phyloP scores from a whole-genome alignment of 208 protist genomes.

The Histomonas meleagridis region DNA sequence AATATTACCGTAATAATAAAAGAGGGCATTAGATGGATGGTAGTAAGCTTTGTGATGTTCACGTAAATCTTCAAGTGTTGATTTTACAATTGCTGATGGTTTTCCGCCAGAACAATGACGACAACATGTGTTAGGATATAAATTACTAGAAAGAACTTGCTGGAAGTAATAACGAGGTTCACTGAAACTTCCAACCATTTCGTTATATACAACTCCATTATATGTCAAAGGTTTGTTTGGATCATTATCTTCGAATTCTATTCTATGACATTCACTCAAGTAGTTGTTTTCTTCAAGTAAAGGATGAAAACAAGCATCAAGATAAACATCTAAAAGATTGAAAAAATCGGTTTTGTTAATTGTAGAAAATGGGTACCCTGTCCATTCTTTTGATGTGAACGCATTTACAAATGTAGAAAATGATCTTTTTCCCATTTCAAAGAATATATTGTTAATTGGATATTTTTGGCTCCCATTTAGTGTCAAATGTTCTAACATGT shows the following conservation, averaged over 20 bases:
- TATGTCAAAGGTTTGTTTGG: slow-evolving; percentile 33
- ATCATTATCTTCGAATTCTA: slow-evolving; percentile 20
- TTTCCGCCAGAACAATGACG: slow-evolving; percentile 43
- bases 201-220: slow-evolving; percentile 53
- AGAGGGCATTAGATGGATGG: slow-evolving; percentile 48
- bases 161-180: not conserved
- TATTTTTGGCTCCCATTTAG: slow-evolving; percentile 48
- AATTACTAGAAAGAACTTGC: not conserved
- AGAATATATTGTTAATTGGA: slow-evolving; percentile 49
- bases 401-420: slow-evolving; percentile 53
- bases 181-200: slow-evolving; percentile 51
- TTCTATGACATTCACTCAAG: slow-evolving; percentile 41
- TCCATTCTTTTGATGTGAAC: slow-evolving; percentile 49
- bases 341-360: slow-evolving; percentile 49
- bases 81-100: slow-evolving; percentile 41
- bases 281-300: slow-evolving; percentile 41
- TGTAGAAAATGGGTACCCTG: slow-evolving; percentile 47
- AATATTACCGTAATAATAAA: slow-evolving; percentile 21
- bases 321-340: slow-evolving; percentile 53
- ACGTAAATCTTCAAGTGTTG: slow-evolving; percentile 43
- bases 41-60: slow-evolving; percentile 48
- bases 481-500: slow-evolving; percentile 54
- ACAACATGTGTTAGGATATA: slow-evolving; percentile 44
- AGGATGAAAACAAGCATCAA: slow-evolving; percentile 52
- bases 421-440: slow-evolving; percentile 47